These are phyloP conservation scores for Pichia sp. DNA, from an alignment of 1,139 yeast species.

Conservation along the genomic window DNA sequence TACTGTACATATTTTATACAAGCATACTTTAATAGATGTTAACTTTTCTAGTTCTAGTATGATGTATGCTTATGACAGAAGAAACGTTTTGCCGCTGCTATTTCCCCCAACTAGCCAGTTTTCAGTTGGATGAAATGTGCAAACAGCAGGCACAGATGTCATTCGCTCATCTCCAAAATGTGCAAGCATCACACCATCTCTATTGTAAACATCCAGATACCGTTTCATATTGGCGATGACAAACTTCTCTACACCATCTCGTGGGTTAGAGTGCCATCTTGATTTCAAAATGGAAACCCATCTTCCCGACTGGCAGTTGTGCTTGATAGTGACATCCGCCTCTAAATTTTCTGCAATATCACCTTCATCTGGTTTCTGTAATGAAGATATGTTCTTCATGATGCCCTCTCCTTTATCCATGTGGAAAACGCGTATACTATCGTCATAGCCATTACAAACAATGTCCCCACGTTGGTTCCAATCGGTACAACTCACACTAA, in stretches of 20 bases:
- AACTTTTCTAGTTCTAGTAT: too few species aligned
- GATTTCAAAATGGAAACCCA: conserved; percentile 94
- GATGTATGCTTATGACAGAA: conserved; percentile 31
- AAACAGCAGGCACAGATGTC: conserved; percentile 91
- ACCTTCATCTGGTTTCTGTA: conserved; percentile 17
- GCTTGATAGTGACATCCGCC: conserved; percentile 61
- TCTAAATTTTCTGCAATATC: conserved; percentile 29
- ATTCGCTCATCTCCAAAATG: conserved; percentile 49
- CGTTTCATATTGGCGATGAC: conserved; percentile 91
- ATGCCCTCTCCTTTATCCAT: conserved; percentile 22
- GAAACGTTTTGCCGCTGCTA: conserved; percentile 82
- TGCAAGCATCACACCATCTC: conserved; percentile 69
- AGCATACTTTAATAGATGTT: too few species aligned
- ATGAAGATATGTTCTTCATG: conserved; percentile 9
- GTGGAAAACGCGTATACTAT: conserved; percentile 61
- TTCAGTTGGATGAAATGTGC: conserved; percentile 70
- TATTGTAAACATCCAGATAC: conserved; percentile 72
- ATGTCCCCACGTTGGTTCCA: conserved; percentile 73
- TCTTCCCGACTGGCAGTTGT: conserved; percentile 92
- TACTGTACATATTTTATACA: too few species aligned
- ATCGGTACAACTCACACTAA: conserved; percentile 79
- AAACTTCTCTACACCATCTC: conserved; percentile 71
- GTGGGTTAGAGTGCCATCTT: conserved; percentile 68
- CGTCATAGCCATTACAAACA: conserved; percentile 92
- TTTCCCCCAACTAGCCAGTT: conserved; percentile 94